Evolutionary conservation across 805 yeast species (phyloP).

Genomic region (Yarrowia keelungensis): DNA sequence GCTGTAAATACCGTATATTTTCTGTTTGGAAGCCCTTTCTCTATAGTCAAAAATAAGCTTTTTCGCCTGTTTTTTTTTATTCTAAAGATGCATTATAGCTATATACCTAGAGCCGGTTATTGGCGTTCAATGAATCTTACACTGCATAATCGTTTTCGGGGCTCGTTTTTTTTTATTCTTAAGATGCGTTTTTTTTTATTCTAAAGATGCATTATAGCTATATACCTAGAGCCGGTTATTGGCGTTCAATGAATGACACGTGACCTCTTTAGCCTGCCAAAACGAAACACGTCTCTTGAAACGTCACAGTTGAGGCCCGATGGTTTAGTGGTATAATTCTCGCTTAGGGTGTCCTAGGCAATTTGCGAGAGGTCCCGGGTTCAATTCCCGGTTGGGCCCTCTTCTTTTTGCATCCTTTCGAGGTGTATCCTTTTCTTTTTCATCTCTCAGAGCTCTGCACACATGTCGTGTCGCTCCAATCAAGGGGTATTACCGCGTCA

Average conservation of each 20-base stretch:
- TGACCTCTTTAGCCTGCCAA: neutral
- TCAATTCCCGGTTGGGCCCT: constrained; percentile 39
- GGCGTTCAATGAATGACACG: no score
- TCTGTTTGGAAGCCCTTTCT: neutral
- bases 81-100: no score
- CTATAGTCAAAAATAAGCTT: neutral
- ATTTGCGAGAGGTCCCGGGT: constrained; percentile 39
- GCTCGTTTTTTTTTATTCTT: no score
- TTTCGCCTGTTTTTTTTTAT: no score
- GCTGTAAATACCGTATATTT: no score
- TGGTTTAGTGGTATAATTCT: constrained; percentile 39
- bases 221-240: no score
- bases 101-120: no score
- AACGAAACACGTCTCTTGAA: neutral
- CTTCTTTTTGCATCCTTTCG: constrained; percentile 16
- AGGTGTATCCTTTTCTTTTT: neutral
- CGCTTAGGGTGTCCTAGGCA: constrained; percentile 39
- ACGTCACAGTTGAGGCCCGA: constrained; percentile 25
- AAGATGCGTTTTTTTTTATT: no score
- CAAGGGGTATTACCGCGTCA: constrained; percentile 26
- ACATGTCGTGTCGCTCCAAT: constrained; percentile 18
- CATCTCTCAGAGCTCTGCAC: constrained; percentile 5
- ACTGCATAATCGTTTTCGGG: no score
- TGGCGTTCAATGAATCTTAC: no score
- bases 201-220: no score